A percentile compares a stretch with the other conserved stretches of the same genome.
phyloP scores from a whole-genome alignment of 345 rosid species.

The Ceriops tagal region DNA sequence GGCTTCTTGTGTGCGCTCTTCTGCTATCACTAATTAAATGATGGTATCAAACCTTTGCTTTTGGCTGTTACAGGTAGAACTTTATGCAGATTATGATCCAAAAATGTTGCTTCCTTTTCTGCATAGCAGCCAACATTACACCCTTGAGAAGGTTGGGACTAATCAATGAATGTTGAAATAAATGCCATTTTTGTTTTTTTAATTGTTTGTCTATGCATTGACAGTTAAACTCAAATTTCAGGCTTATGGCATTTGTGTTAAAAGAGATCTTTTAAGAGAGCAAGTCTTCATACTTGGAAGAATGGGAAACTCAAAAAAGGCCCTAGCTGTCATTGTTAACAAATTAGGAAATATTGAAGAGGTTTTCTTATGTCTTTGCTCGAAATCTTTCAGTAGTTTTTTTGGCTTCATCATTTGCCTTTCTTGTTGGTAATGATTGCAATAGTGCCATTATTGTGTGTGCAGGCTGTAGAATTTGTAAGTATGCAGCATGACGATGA shows the following conservation, averaged over 20 bases:
- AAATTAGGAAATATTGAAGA: slow-evolving; percentile 92
- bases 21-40: slow-evolving; percentile 9
- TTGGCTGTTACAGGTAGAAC: slow-evolving; percentile 67
- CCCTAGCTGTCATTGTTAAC: slow-evolving; percentile 85
- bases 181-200: neutral
- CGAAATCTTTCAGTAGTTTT: slow-evolving; percentile 14
- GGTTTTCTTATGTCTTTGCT: slow-evolving; percentile 35
- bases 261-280: slow-evolving; percentile 74
- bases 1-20: neutral
- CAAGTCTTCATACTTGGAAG: slow-evolving; percentile 98
- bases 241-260: slow-evolving; percentile 87
- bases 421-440: slow-evolving; percentile 8
- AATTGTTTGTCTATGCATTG: slow-evolving; percentile 11
- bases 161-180: slow-evolving; percentile 14
- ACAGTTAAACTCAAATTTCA: slow-evolving; percentile 38
- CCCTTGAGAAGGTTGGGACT: slow-evolving; percentile 78
- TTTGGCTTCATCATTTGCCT: slow-evolving; percentile 4
- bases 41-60: slow-evolving; percentile 16
- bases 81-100: slow-evolving; percentile 83
- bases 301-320: slow-evolving; percentile 94
- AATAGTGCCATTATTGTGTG: slow-evolving; percentile 18
- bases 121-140: slow-evolving; percentile 95
- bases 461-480: slow-evolving; percentile 98
- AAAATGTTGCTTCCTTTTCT: slow-evolving; percentile 96
- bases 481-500: slow-evolving; percentile 96